Percentiles rank a stretch among this genome's conserved stretches.
phyloP scores from a whole-genome alignment of 768 basidiomycete species.

The Boletus rex-veris region DNA sequence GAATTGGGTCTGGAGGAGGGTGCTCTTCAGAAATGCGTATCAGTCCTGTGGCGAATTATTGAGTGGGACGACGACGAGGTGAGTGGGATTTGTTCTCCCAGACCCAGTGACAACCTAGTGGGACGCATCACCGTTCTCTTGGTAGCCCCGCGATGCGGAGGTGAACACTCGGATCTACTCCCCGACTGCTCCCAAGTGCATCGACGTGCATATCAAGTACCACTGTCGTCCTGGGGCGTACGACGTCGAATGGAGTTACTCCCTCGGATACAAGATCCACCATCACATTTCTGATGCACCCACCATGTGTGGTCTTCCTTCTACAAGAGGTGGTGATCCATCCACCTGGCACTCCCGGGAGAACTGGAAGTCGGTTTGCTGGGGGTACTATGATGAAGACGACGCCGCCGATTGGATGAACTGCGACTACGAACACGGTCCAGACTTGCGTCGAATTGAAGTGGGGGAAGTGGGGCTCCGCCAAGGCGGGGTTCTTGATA shows the following conservation, averaged over 20 bases:
- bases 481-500: conserved; percentile 2
- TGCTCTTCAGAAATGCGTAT: conserved; percentile 7
- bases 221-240: not conserved
- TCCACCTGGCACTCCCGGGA: not conserved
- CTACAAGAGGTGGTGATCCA: not conserved
- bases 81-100: not conserved
- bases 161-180: conserved; percentile 5
- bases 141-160: conserved; percentile 1
- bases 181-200: conserved; percentile 5
- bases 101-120: no score
- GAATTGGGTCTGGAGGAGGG: not conserved
- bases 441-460: not conserved
- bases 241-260: conserved; percentile 6
- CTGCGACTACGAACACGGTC: no score
- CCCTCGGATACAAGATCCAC: conserved; percentile 1
- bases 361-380: conserved; percentile 10
- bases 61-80: not conserved
- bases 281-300: not conserved
- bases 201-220: conserved; percentile 14
- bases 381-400: conserved; percentile 5
- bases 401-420: not conserved
- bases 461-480: not conserved
- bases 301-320: no score
- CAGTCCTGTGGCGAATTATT: not conserved
- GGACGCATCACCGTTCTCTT: no score